Evolutionary conservation across 495 filamentous ascomycete species (phyloP).

Genomic region (Melanomma pulvis-pyrius): DNA sequence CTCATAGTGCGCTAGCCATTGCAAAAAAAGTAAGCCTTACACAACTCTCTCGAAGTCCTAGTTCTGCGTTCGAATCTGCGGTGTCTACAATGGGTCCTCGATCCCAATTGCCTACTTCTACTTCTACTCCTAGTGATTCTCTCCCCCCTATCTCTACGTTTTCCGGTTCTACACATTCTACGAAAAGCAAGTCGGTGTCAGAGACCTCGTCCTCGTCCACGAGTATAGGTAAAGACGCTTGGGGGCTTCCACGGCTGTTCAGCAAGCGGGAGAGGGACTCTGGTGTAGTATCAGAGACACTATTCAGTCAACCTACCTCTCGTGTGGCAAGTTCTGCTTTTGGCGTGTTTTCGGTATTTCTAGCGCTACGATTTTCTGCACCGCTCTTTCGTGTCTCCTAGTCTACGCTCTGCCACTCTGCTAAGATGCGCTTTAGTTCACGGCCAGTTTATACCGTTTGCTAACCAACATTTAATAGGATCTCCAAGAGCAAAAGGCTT

Average conservation of each 20-base stretch:
- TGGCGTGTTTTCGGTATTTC: conserved; percentile 1
- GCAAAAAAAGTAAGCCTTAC: conserved; percentile 37
- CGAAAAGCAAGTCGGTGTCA: not conserved
- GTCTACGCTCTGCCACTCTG: not conserved
- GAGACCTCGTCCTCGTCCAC: not conserved
- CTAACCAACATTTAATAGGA: conserved; percentile 40
- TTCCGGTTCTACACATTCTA: not conserved
- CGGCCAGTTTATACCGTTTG: not conserved
- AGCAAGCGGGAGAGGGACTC: not conserved
- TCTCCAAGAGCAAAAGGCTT: conserved; percentile 50
- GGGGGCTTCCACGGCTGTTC: not conserved
- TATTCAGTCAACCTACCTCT: conserved; percentile 2
- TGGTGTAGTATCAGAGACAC: not conserved
- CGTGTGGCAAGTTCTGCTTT: conserved; percentile 13
- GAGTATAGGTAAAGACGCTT: not conserved
- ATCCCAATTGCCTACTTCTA: not conserved
- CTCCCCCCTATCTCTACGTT: not conserved
- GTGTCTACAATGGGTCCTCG: not conserved
- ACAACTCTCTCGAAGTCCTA: conserved; percentile 1
- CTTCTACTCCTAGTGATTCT: not conserved
- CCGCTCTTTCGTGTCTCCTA: not conserved
- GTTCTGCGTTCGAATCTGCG: not conserved
- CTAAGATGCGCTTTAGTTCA: not conserved
- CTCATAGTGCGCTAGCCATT: conserved; percentile 26
- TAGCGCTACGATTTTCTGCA: not conserved